Percentiles rank a stretch among this genome's conserved stretches.
These are phyloP conservation scores for Ogataea philodendri DNA, from an alignment of 805 yeast genomes.

Conservation along the genomic window DNA sequence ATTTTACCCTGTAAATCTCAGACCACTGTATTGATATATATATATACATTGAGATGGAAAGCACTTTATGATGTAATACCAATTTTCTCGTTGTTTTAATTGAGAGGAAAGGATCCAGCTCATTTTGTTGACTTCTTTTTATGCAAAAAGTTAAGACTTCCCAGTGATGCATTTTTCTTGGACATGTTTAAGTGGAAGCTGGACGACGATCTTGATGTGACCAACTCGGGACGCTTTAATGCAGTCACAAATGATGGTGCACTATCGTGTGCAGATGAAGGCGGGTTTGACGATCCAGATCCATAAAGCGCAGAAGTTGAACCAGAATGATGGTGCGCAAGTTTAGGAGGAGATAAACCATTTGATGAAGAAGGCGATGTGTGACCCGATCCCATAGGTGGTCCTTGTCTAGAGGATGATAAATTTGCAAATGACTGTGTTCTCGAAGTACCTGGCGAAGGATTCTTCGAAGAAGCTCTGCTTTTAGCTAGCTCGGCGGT, in stretches of 20 bases:
- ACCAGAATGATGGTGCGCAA: slow-evolving; percentile 10
- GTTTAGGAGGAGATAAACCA: slow-evolving; percentile 11
- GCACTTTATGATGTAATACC: not conserved
- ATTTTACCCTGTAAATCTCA: too few species aligned
- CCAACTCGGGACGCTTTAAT: slow-evolving; percentile 21
- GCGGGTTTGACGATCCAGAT: slow-evolving; percentile 3
- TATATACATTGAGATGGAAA: too few species aligned
- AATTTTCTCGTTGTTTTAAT: not conserved
- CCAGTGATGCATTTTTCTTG: slow-evolving; percentile 28
- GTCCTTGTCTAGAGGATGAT: slow-evolving; percentile 11
- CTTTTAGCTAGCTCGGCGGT: slow-evolving; percentile 30
- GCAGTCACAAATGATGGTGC: slow-evolving; percentile 3
- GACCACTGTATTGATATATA: too few species aligned
- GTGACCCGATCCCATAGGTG: slow-evolving; percentile 6
- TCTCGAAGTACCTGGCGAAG: slow-evolving; percentile 43
- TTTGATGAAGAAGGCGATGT: slow-evolving; percentile 6
- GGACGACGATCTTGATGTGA: slow-evolving; percentile 19
- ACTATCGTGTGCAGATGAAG: slow-evolving; percentile 5
- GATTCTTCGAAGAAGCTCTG: slow-evolving; percentile 32
- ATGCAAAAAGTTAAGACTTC: slow-evolving; percentile 25
- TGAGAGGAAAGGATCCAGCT: not conserved
- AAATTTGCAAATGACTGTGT: slow-evolving; percentile 37
- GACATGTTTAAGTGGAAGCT: slow-evolving; percentile 20
- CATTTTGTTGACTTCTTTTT: slow-evolving; percentile 15
- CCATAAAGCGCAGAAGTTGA: slow-evolving; percentile 3